Percentiles rank a stretch among this genome's conserved stretches.
phyloP scores from a whole-genome alignment of 345 rosid genomes.

The Eucalyptus sp. region DNA sequence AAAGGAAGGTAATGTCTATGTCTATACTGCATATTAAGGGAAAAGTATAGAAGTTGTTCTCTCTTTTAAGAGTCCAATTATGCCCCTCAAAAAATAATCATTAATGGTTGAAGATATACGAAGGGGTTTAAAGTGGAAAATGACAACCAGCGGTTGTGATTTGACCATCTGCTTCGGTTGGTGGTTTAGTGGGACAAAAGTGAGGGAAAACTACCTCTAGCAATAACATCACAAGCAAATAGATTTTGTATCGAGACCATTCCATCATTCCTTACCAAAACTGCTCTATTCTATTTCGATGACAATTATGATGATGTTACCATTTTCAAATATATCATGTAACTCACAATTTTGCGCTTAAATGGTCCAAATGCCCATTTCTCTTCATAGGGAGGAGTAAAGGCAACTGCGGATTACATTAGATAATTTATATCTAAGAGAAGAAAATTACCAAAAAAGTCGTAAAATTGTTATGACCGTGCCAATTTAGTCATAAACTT shows the following conservation, averaged over 20 bases:
- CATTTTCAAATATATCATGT: background rate
- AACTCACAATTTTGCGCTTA: background rate
- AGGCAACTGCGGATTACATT: background rate
- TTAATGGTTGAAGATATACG: background rate
- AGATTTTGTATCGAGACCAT: background rate
- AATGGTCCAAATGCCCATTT: background rate
- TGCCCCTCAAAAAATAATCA: background rate
- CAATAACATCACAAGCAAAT: background rate
- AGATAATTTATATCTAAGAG: background rate
- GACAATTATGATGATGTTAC: background rate
- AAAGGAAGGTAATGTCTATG: background rate
- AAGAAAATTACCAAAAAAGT: too few relatives aligned
- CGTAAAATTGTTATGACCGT: accelerated
- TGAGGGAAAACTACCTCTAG: background rate
- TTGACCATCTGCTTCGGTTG: background rate
- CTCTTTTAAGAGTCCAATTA: background rate
- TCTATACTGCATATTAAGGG: background rate
- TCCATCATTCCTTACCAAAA: background rate
- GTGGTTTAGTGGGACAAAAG: background rate
- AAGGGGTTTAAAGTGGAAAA: background rate
- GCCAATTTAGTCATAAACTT: accelerated
- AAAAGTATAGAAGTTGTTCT: background rate
- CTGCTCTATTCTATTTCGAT: too few relatives aligned
- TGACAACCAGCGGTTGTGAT: background rate
- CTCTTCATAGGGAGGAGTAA: background rate